Percentiles rank a stretch among this genome's conserved stretches.
These are phyloP conservation scores for Cyclostephanos invisitatus DNA, from an alignment of 108 stramenopile genomes.

Conservation along the genomic window DNA sequence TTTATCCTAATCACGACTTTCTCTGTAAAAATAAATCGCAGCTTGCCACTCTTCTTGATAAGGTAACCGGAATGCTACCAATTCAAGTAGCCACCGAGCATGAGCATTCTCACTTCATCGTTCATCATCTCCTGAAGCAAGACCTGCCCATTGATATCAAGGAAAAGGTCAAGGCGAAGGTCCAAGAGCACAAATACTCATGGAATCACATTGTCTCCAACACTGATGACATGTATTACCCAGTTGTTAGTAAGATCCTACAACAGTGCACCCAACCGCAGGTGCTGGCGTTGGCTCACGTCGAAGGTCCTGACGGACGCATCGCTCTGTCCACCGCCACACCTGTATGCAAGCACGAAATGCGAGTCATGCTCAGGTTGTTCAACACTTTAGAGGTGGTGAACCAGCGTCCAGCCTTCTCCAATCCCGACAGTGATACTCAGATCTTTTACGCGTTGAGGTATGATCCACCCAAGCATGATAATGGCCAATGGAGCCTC, in stretches of 20 bases:
- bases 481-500: constrained; percentile 66
- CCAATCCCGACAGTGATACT: constrained; percentile 78
- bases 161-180: constrained; percentile 77
- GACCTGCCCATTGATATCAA: constrained; percentile 75
- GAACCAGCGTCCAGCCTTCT: constrained; percentile 80
- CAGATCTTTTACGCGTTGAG: constrained; percentile 84
- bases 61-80: constrained; percentile 69
- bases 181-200: constrained; percentile 72
- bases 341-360: constrained; percentile 82
- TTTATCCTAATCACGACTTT: constrained; percentile 1
- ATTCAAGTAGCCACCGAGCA: constrained; percentile 80
- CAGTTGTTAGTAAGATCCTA: constrained; percentile 79
- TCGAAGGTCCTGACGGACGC: constrained; percentile 79
- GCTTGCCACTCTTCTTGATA: constrained; percentile 68
- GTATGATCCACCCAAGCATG: constrained; percentile 70
- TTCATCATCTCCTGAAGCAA: constrained; percentile 74
- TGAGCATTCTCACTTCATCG: constrained; percentile 82
- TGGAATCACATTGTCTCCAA: constrained; percentile 84
- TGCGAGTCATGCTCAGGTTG: constrained; percentile 81
- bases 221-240: constrained; percentile 75
- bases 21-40: neutral
- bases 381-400: constrained; percentile 85
- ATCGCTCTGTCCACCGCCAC: constrained; percentile 79
- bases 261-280: constrained; percentile 82
- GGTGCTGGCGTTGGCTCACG: constrained; percentile 72